Conservation (phyloP, 495 filamentous ascomycete species). For the Aspergillus diversus region DNA sequence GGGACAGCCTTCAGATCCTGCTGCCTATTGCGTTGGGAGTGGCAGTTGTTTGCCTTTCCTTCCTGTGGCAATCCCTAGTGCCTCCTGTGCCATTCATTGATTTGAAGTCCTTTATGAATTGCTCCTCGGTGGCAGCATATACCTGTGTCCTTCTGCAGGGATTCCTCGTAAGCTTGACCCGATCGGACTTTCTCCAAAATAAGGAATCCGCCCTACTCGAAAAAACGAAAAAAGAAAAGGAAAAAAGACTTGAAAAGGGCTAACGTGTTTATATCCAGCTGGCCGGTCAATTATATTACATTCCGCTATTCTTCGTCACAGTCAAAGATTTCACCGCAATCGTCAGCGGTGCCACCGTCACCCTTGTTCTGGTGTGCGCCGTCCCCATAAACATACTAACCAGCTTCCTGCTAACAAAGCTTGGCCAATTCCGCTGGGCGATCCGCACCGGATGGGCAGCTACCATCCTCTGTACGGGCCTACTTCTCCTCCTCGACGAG, state of each 20-base stretch:
- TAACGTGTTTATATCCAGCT: too few species aligned
- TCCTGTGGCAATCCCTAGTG: slow-evolving; percentile 25
- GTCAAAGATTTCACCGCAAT: slow-evolving; percentile 52
- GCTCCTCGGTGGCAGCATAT: slow-evolving; percentile 41
- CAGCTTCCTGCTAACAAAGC: slow-evolving; percentile 44
- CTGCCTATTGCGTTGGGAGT: slow-evolving; percentile 36
- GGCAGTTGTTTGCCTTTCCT: slow-evolving; percentile 18
- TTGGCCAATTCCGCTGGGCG: slow-evolving; percentile 53
- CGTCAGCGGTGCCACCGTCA: slow-evolving; percentile 47
- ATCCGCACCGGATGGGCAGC: slow-evolving; percentile 56
- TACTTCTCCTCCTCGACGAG: slow-evolving; percentile 49
- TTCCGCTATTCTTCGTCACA: slow-evolving; percentile 47
- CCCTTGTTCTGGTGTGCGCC: too few species aligned
- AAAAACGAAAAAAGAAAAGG: too few species aligned
- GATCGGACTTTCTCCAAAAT: too few species aligned
- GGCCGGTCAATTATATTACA: slow-evolving; percentile 37
- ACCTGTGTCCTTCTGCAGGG: too few species aligned
- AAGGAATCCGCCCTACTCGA: too few species aligned
- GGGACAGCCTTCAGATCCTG: slow-evolving; percentile 53
- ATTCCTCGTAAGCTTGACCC: too few species aligned
- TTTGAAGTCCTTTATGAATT: slow-evolving; percentile 47
- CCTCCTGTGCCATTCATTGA: slow-evolving; percentile 53
- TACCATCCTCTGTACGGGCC: slow-evolving; percentile 48
- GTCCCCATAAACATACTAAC: slow-evolving; percentile 45
- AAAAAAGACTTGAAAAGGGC: too few species aligned